Percentiles rank a stretch among this genome's conserved stretches.
phyloP scores from a whole-genome alignment of 2,329 filamentous ascomycete species.

The Fusarium nygamai region DNA sequence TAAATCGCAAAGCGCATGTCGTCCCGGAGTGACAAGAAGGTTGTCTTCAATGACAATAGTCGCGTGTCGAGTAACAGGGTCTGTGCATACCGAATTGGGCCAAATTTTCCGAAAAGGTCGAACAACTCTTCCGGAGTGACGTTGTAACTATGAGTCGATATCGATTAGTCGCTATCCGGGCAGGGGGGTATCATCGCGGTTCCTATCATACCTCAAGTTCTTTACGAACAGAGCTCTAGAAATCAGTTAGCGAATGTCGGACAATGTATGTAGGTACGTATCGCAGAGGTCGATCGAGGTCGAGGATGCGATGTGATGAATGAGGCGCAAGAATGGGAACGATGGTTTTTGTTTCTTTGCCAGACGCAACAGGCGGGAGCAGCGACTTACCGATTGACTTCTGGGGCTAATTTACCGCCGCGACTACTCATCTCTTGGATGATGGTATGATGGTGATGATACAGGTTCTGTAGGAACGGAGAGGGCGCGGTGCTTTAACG shows the following conservation, averaged over 20 bases:
- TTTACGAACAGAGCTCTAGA: conserved; percentile 98
- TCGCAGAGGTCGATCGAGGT: neutral
- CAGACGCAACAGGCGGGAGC: neutral
- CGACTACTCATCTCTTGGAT: conserved; percentile 94
- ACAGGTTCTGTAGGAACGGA: conserved; percentile 45
- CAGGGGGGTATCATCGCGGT: conserved; percentile 5
- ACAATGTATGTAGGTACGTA: neutral
- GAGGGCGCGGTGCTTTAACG: conserved; percentile 42
- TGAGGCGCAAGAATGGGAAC: conserved; percentile 18
- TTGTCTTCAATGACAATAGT: neutral
- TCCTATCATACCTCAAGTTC: conserved; percentile 85
- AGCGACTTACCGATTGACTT: conserved; percentile 87
- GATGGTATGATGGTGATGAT: conserved; percentile 47
- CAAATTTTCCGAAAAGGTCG: conserved; percentile 98
- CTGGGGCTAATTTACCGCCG: conserved; percentile 95
- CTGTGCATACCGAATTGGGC: conserved; percentile 82
- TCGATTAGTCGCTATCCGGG: conserved; percentile 57
- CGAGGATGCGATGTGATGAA: conserved; percentile 16
- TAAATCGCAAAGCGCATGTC: conserved; percentile 6
- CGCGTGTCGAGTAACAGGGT: conserved; percentile 17
- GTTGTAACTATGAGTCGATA: conserved; percentile 84
- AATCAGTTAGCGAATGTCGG: conserved; percentile 46
- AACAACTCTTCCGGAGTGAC: conserved; percentile 98
- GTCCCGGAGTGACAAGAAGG: conserved; percentile 8
- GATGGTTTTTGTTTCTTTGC: conserved; percentile 18